Evolutionary conservation across 148 eudicot species (phyloP).

Genomic region (Fagopyrum esculentum): DNA sequence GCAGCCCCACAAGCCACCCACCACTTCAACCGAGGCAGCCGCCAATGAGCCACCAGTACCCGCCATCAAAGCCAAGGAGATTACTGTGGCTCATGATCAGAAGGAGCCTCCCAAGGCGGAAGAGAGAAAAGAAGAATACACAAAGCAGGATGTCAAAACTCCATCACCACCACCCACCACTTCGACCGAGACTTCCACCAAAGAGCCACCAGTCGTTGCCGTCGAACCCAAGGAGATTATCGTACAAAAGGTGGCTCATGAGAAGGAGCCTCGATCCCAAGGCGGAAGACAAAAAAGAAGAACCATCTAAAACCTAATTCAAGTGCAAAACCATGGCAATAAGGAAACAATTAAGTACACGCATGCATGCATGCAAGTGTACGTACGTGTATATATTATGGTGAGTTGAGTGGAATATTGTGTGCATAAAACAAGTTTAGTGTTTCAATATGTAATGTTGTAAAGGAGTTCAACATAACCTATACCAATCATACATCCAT

Average conservation of each 20-base stretch:
- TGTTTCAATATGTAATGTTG: too few relatives aligned
- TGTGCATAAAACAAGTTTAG: too few relatives aligned
- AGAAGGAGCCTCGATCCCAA: background rate
- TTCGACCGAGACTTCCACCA: slow-evolving; percentile 15
- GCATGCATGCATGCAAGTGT: too few relatives aligned
- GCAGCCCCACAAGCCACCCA: background rate
- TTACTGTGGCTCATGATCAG: background rate
- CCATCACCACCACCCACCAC: slow-evolving; percentile 13
- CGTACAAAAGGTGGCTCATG: background rate
- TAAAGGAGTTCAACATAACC: too few relatives aligned
- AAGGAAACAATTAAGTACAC: too few relatives aligned
- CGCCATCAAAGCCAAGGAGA: too few relatives aligned
- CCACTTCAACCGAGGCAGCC: background rate
- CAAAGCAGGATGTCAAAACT: slow-evolving; percentile 24
- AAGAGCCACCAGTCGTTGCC: background rate
- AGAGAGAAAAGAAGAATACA: slow-evolving; percentile 22
- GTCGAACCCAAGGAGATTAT: background rate
- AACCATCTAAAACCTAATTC: background rate
- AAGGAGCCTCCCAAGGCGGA: too few relatives aligned
- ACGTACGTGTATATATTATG: background rate
- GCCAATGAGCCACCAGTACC: too few relatives aligned
- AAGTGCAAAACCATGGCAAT: background rate
- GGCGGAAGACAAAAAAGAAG: background rate
- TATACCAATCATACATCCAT: too few relatives aligned
- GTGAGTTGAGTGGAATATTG: too few relatives aligned